Evolutionary conservation across 169 alveolate genomes (phyloP).

Genomic region (Eimeria mitis): DNA sequence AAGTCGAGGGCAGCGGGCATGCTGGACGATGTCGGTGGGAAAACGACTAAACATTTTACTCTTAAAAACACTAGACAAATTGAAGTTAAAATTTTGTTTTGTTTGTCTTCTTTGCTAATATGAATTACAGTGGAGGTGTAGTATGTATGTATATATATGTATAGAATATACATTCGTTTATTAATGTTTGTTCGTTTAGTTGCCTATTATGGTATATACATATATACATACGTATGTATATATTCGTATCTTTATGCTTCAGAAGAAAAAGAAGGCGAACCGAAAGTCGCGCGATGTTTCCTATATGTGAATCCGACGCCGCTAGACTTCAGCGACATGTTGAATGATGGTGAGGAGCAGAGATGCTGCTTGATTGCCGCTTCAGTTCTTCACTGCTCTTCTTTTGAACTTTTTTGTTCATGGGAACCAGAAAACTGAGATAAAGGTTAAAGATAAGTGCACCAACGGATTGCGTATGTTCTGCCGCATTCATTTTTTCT

Average conservation of each 20-base stretch:
- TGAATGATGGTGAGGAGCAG: conserved; percentile 11
- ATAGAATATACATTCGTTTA: too few species aligned
- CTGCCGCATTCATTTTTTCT: background rate
- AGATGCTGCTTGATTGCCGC: background rate
- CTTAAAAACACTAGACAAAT: background rate
- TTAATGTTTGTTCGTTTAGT: background rate
- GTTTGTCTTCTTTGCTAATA: too few species aligned
- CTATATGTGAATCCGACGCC: conserved; percentile 23
- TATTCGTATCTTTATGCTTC: background rate
- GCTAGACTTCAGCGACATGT: conserved; percentile 22
- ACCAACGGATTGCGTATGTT: background rate
- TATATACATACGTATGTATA: too few species aligned
- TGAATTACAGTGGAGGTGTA: too few species aligned
- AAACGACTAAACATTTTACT: background rate
- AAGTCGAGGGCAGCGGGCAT: conserved; percentile 40
- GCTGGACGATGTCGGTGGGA: conserved; percentile 18
- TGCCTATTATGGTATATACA: too few species aligned
- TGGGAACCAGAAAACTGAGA: background rate
- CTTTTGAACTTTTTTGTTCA: background rate
- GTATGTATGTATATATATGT: too few species aligned
- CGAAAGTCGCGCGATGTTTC: conserved; percentile 32
- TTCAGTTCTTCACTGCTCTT: background rate
- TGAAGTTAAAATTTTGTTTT: too few species aligned
- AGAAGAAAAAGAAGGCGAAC: conserved; percentile 25
- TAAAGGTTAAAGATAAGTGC: too few species aligned